Evolutionary conservation across 2,329 filamentous ascomycete species (phyloP).

Genomic region (Aspergillus arachidicola): DNA sequence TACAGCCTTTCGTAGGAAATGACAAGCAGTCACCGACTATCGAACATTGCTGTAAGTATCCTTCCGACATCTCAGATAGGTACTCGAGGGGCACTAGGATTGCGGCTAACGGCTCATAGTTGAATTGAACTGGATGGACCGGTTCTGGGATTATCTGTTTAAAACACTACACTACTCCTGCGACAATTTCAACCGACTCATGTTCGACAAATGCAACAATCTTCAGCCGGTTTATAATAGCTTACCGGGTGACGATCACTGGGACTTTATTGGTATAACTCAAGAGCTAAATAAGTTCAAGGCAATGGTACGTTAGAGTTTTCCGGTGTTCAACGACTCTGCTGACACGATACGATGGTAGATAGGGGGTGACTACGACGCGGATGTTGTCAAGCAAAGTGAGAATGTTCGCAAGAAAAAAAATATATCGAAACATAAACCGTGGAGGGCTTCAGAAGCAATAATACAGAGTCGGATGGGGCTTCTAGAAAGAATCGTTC

Average conservation of each 20-base stretch:
- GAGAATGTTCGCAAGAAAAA: not conserved
- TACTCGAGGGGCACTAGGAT: not conserved
- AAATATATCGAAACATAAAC: not conserved
- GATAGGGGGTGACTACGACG: no score
- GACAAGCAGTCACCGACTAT: not conserved
- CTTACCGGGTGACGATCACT: not conserved
- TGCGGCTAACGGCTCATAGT: not conserved
- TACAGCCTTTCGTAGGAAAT: not conserved
- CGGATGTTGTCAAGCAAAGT: not conserved
- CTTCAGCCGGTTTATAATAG: not conserved
- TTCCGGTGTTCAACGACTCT: not conserved
- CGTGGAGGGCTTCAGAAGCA: not conserved
- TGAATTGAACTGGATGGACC: not conserved
- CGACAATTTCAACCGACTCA: not conserved
- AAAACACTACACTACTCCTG: not conserved
- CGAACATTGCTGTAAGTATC: conserved; percentile 1
- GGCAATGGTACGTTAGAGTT: not conserved
- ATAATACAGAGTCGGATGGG: not conserved
- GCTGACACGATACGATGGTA: not conserved
- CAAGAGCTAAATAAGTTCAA: not conserved
- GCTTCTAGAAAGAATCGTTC: not conserved
- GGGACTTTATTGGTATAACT: not conserved
- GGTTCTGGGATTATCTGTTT: not conserved
- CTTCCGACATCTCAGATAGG: not conserved
- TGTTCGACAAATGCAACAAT: not conserved